phyloP scores from a whole-genome alignment of 129 eudicot species.

The Escallonia herrerae region DNA sequence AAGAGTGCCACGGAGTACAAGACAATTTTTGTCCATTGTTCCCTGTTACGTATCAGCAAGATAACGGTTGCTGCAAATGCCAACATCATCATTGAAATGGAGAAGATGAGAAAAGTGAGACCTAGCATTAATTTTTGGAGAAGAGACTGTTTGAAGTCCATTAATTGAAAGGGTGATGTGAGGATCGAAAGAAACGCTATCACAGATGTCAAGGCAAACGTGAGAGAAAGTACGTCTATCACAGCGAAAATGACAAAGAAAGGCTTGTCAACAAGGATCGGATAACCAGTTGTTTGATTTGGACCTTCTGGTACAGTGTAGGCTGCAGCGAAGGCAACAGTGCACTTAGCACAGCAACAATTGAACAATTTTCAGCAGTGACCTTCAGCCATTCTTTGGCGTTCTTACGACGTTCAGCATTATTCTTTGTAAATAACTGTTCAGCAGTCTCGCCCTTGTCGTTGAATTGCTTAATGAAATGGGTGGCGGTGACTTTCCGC shows the following conservation, averaged over 20 bases:
- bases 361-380: no score
- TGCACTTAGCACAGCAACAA: slow-evolving; percentile 2
- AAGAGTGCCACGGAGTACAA: slow-evolving; percentile 20
- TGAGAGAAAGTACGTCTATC: slow-evolving; percentile 12
- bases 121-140: slow-evolving; percentile 19
- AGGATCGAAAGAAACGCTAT: slow-evolving; percentile 25
- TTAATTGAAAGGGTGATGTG: slow-evolving; percentile 20
- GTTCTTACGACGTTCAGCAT: no score
- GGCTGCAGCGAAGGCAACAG: slow-evolving; percentile 38
- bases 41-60: slow-evolving; percentile 1
- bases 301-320: slow-evolving; percentile 19
- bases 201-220: slow-evolving; percentile 23
- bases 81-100: slow-evolving; percentile 36
- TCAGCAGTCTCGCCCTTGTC: no score
- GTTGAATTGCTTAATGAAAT: no score
- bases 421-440: no score
- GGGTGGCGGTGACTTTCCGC: no score
- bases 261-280: slow-evolving; percentile 14
- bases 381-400: no score
- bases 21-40: slow-evolving; percentile 16
- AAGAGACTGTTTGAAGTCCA: slow-evolving; percentile 18
- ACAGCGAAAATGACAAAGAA: slow-evolving; percentile 2
- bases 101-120: slow-evolving; percentile 17
- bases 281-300: slow-evolving; percentile 15
- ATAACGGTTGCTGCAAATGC: slow-evolving; percentile 32